These are phyloP conservation scores for Dictyostelium intermedium DNA, from an alignment of 78 protist genomes.

Conservation along the genomic window DNA sequence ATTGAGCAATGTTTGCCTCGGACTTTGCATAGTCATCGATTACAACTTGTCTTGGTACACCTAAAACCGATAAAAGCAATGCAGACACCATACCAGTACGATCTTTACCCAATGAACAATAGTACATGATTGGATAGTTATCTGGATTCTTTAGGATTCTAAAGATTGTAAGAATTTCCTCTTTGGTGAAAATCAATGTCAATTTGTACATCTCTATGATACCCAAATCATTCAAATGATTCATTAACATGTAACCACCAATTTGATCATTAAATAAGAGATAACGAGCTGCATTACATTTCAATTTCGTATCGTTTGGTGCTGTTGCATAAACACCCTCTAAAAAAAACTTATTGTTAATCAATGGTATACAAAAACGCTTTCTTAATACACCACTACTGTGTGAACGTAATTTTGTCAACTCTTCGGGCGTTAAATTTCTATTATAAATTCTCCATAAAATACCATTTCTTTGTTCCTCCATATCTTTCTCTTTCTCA, in stretches of 20 bases:
- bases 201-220: conserved; percentile 57
- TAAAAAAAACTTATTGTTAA: conserved; percentile 56
- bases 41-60: conserved; percentile 29
- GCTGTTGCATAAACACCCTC: conserved; percentile 71
- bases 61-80: conserved; percentile 11
- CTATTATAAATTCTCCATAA: conserved; percentile 70
- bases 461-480: conserved; percentile 54
- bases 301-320: conserved; percentile 57
- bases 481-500: conserved; percentile 48
- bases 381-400: conserved; percentile 51
- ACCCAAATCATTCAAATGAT: conserved; percentile 58
- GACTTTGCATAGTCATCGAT: conserved; percentile 56
- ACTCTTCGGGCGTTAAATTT: conserved; percentile 45
- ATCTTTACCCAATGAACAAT: conserved; percentile 71
- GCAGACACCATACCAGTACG: conserved; percentile 60
- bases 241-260: conserved; percentile 69
- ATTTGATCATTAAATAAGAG: conserved; percentile 51
- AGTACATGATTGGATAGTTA: conserved; percentile 65
- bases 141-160: conserved; percentile 54
- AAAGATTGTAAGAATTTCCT: conserved; percentile 52
- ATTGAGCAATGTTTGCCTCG: conserved; percentile 13
- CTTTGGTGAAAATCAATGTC: conserved; percentile 53
- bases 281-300: conserved; percentile 57
- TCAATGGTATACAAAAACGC: conserved; percentile 67
- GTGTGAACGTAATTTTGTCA: conserved; percentile 41